phyloP scores from a whole-genome alignment of 306 rosid species.

The Trifolium fragiferum region DNA sequence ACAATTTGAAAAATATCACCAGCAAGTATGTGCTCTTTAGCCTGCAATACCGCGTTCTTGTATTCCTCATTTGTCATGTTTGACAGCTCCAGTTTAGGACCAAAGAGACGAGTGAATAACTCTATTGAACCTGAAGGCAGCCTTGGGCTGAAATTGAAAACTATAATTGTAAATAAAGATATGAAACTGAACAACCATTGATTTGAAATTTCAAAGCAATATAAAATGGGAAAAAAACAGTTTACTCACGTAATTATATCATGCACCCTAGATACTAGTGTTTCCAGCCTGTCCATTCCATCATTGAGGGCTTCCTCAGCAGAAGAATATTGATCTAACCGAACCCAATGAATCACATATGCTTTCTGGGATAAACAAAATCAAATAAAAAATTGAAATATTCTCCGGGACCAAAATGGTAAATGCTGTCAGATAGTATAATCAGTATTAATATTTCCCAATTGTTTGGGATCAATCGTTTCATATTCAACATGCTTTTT shows the following conservation, averaged over 20 bases:
- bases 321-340: constrained; percentile 74
- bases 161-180: constrained; percentile 28
- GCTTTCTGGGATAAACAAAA: constrained; percentile 70
- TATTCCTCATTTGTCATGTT: constrained; percentile 85
- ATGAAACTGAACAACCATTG: constrained; percentile 32
- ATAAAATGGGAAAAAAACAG: constrained; percentile 11
- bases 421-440: constrained; percentile 9
- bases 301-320: constrained; percentile 73
- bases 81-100: constrained; percentile 74
- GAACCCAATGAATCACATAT: constrained; percentile 88
- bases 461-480: neutral
- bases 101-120: constrained; percentile 66
- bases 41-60: constrained; percentile 80
- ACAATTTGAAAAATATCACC: constrained; percentile 98
- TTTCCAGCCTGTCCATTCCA: constrained; percentile 64
- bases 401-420: constrained; percentile 21
- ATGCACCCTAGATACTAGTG: constrained; percentile 76
- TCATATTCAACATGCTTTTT: neutral
- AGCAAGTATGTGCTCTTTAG: constrained; percentile 92
- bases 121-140: constrained; percentile 87
- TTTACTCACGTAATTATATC: constrained; percentile 77
- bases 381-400: constrained; percentile 32
- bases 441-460: constrained; percentile 4
- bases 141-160: constrained; percentile 82
- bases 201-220: constrained; percentile 18